These are phyloP conservation scores for Ascochyta fabae DNA, from an alignment of 2,329 filamentous ascomycete species.

Conservation along the genomic window DNA sequence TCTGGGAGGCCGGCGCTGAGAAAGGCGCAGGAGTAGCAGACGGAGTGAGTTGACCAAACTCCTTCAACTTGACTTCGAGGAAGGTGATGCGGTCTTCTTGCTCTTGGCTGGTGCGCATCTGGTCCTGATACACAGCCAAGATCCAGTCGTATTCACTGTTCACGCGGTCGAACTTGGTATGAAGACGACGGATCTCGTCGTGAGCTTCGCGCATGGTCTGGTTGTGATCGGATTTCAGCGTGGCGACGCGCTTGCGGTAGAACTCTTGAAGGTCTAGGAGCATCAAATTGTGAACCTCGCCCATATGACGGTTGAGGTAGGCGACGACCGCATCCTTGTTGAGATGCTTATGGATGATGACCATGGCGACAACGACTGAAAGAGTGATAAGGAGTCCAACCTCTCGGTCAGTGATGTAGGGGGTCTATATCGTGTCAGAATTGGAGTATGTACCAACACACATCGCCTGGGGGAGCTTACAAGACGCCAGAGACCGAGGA, in stretches of 20 bases:
- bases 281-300: slow-evolving; percentile 6
- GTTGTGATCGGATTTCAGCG: slow-evolving; percentile 13
- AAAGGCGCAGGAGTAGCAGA: slow-evolving; percentile 6
- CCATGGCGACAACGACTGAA: slow-evolving; percentile 4
- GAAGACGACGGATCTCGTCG: slow-evolving; percentile 2
- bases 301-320: slow-evolving; percentile 8
- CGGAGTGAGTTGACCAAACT: slow-evolving; percentile 17
- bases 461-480: background rate
- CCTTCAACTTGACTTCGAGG: slow-evolving; percentile 36
- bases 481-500: slow-evolving; percentile 1
- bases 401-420: background rate
- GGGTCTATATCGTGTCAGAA: background rate
- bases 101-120: slow-evolving; percentile 27
- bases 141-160: slow-evolving; percentile 24
- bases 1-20: slow-evolving; percentile 23
- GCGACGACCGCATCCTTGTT: slow-evolving; percentile 1
- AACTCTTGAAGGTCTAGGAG: slow-evolving; percentile 16
- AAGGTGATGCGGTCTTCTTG: slow-evolving; percentile 39
- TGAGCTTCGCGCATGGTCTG: slow-evolving; percentile 8
- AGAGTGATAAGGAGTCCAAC: slow-evolving; percentile 2
- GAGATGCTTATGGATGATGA: background rate
- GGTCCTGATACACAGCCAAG: slow-evolving; percentile 20
- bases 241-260: slow-evolving; percentile 13
- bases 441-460: no score
- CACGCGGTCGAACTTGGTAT: slow-evolving; percentile 17